Percentiles rank a stretch among this genome's conserved stretches.
phyloP scores from a whole-genome alignment of 192 early-diverging fungal species.

The Coemansia sp. region DNA sequence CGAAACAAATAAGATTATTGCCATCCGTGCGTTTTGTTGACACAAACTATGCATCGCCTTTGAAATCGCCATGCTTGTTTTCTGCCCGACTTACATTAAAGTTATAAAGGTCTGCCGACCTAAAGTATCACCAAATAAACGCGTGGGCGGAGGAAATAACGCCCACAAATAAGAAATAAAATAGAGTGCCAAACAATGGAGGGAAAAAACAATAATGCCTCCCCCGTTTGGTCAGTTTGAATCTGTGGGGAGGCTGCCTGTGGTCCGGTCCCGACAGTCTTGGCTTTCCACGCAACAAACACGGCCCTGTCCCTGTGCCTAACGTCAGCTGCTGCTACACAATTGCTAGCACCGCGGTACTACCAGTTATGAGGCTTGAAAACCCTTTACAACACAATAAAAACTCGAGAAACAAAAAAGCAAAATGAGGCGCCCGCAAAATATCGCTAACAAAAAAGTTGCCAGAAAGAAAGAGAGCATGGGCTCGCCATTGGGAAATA shows the following conservation, averaged over 20 bases:
- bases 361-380: too few species aligned
- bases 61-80: too few species aligned
- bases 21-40: neutral
- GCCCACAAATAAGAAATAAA: constrained; percentile 9
- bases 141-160: too few species aligned
- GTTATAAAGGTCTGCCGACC: too few species aligned
- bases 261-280: too few species aligned
- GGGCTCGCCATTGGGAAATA: neutral
- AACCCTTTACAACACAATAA: neutral
- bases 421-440: neutral
- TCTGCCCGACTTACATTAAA: too few species aligned
- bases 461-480: neutral
- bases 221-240: too few species aligned
- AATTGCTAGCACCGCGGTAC: too few species aligned
- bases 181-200: constrained; percentile 2
- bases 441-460: neutral
- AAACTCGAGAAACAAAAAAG: neutral
- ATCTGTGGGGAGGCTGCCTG: too few species aligned
- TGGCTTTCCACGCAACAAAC: too few species aligned
- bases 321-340: neutral
- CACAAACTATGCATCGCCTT: too few species aligned
- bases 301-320: neutral
- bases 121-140: too few species aligned
- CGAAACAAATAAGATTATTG: neutral
- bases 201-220: neutral